phyloP scores from a whole-genome alignment of 2,329 filamentous ascomycete species.

The Boeremia exigua region DNA sequence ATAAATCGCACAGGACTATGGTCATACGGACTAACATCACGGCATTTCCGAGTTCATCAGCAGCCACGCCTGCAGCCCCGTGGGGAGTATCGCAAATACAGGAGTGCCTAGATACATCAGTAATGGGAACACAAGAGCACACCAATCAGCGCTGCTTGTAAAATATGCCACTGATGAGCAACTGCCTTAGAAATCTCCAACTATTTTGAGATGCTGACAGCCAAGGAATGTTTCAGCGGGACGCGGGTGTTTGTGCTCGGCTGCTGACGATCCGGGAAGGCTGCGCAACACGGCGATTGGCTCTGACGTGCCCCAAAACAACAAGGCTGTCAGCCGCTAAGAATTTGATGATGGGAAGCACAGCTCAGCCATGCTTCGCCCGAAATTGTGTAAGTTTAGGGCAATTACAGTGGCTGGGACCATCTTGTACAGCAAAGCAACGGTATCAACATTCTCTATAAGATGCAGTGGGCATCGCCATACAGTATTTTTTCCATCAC shows the following conservation, averaged over 20 bases:
- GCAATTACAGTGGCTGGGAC: neutral
- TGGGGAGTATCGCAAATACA: neutral
- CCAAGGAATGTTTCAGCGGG: neutral
- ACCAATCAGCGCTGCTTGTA: neutral
- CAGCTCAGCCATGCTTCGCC: constrained; percentile 2
- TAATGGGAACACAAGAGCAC: neutral
- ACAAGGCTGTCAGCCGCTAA: constrained; percentile 7
- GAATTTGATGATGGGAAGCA: neutral
- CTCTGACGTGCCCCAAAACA: neutral
- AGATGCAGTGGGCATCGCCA: neutral
- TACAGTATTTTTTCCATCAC: neutral
- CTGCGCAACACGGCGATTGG: neutral
- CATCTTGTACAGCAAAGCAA: neutral
- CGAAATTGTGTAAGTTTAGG: neutral
- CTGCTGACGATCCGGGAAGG: constrained; percentile 12
- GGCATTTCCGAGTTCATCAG: neutral
- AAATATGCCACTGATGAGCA: neutral
- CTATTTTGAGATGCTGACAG: constrained; percentile 9
- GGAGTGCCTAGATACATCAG: neutral
- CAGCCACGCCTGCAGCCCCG: neutral
- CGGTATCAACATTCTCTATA: neutral
- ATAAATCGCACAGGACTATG: neutral
- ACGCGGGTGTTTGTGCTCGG: neutral
- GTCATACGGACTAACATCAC: neutral
- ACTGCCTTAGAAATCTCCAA: neutral